Evolutionary conservation across 2,329 filamentous ascomycete genomes (phyloP).

Genomic region (Arthrobotrys iridis): DNA sequence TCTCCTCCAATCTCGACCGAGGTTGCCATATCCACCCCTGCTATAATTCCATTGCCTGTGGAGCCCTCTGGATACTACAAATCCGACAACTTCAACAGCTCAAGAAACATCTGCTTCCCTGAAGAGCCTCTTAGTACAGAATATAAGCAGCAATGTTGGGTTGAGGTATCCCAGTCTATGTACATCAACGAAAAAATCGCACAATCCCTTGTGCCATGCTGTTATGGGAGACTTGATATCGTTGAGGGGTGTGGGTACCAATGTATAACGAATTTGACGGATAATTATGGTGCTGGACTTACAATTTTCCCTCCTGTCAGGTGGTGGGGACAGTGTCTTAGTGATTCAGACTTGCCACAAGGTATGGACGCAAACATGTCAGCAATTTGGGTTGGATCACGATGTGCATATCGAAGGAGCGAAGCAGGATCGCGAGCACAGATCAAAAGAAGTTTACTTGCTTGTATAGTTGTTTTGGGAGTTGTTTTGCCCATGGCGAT

Average conservation of each 20-base stretch:
- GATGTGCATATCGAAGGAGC: too few species aligned
- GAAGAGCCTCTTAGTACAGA: constrained; percentile 1
- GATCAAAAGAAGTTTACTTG: not conserved
- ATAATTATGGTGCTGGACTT: not conserved
- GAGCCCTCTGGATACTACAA: not conserved
- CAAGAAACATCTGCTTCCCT: constrained; percentile 2
- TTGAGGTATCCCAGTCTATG: not conserved
- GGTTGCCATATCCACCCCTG: not conserved
- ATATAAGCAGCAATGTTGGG: constrained; percentile 15
- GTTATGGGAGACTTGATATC: constrained; percentile 16
- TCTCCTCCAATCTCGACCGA: not conserved
- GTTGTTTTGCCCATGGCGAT: not conserved
- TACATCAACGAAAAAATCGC: not conserved
- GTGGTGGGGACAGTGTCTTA: not conserved
- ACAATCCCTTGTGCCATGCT: constrained; percentile 1
- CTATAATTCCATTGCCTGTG: not conserved
- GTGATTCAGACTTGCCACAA: not conserved
- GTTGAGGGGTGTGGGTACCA: constrained; percentile 34
- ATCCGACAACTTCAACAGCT: not conserved
- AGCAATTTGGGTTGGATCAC: too few species aligned
- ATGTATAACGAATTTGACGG: constrained; percentile 16
- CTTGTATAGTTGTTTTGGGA: not conserved
- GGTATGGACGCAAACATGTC: too few species aligned
- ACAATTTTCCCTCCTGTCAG: not conserved
- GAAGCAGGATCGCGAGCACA: too few species aligned